A percentile compares a stretch with the other conserved stretches of the same genome.
Conservation (phyloP, 306 rosid species). For the Alnus glutinosa region DNA sequence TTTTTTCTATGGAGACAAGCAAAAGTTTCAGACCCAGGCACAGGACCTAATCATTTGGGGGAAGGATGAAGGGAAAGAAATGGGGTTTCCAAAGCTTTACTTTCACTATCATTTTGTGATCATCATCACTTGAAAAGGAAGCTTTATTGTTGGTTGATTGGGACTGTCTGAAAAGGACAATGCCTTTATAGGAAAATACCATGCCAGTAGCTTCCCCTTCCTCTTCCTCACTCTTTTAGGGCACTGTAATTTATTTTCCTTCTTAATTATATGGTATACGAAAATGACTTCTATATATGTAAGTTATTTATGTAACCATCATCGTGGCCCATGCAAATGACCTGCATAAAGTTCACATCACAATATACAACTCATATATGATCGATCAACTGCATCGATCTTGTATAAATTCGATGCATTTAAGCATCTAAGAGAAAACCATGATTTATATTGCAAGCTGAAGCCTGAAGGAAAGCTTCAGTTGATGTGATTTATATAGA, state of each 20-base stretch:
- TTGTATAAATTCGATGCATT: too few relatives aligned
- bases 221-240: conserved; percentile 7
- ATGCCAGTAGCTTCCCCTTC: conserved; percentile 17
- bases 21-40: conserved; percentile 40
- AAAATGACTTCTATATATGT: neutral
- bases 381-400: too few relatives aligned
- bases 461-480: too few relatives aligned
- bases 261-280: neutral
- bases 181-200: conserved; percentile 30
- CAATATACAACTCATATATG: too few relatives aligned
- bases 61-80: conserved; percentile 54
- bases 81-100: conserved; percentile 48
- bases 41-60: conserved; percentile 62
- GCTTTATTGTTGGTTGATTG: conserved; percentile 64
- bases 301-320: neutral
- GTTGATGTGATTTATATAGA: too few relatives aligned
- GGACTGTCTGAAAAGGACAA: conserved; percentile 49
- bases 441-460: too few relatives aligned
- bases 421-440: too few relatives aligned
- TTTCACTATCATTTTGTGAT: conserved; percentile 73
- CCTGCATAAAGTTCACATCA: too few relatives aligned
- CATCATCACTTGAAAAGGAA: conserved; percentile 74
- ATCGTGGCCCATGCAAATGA: conserved; percentile 14
- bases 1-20: conserved; percentile 29
- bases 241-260: neutral